Conservation (phyloP, 192 early-diverging fungal species). For the Chytriomyces hyalinus region DNA sequence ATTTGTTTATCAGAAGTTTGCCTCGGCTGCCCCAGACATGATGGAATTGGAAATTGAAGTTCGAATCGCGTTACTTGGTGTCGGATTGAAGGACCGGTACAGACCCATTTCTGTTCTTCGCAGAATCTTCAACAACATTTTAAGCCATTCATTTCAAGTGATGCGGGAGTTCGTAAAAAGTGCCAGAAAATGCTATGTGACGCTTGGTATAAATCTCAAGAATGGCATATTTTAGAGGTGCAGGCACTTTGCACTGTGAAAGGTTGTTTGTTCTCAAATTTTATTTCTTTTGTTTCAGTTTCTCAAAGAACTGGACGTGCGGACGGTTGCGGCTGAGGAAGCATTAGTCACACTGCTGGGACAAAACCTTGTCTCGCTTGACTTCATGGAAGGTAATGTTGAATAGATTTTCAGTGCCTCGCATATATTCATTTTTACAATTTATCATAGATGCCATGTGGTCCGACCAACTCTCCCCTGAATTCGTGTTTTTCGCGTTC, state of each 20-base stretch:
- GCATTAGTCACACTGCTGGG: constrained; percentile 9
- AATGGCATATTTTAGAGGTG: constrained; percentile 13
- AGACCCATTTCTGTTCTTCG: not conserved
- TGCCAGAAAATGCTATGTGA: constrained; percentile 24
- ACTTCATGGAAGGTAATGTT: constrained; percentile 21
- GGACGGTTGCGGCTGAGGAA: constrained; percentile 17
- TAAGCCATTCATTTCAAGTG: not conserved
- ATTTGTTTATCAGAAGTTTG: constrained; percentile 31
- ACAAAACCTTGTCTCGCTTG: constrained; percentile 1
- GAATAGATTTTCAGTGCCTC: not conserved
- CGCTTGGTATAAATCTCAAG: constrained; percentile 13
- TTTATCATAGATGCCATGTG: constrained; percentile 20
- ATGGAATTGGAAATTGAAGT: constrained; percentile 22
- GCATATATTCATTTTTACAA: not conserved
- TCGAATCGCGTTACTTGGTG: constrained; percentile 8
- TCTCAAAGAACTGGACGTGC: constrained; percentile 20
- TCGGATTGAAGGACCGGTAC: constrained; percentile 27
- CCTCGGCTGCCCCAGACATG: constrained; percentile 23
- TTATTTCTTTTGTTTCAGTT: constrained; percentile 13
- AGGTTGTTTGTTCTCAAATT: not conserved
- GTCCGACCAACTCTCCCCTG: not conserved
- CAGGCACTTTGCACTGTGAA: not conserved
- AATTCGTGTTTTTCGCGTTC: constrained; percentile 29
- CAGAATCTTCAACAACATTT: not conserved
- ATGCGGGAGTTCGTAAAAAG: constrained; percentile 29